phyloP scores from a whole-genome alignment of 2,329 filamentous ascomycete species.

The Botrytis cinerea region DNA sequence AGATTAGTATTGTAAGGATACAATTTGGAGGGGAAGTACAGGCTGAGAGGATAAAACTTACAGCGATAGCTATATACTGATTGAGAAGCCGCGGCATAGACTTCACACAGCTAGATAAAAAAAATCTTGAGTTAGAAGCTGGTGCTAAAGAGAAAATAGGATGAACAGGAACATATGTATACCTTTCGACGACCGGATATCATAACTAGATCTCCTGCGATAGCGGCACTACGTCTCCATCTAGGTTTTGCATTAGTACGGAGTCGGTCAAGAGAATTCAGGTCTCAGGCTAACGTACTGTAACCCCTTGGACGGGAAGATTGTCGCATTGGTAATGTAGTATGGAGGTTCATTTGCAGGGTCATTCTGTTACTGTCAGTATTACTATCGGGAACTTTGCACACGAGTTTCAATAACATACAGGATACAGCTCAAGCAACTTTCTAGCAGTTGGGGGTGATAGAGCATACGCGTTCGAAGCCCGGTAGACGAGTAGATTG shows the following conservation, averaged over 20 bases:
- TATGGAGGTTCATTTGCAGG: constrained; percentile 51
- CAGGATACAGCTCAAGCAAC: constrained; percentile 50
- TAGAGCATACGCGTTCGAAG: constrained; percentile 45
- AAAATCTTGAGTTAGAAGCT: background rate
- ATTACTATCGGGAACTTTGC: background rate
- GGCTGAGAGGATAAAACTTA: background rate
- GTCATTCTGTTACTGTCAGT: constrained; percentile 41
- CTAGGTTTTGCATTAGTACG: background rate
- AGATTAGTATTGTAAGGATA: background rate
- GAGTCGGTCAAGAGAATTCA: too few species aligned
- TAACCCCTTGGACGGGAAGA: constrained; percentile 42
- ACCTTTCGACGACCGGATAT: constrained; percentile 47
- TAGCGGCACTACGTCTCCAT: constrained; percentile 49
- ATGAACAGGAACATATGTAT: background rate
- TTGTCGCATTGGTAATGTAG: constrained; percentile 42
- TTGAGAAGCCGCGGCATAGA: constrained; percentile 43
- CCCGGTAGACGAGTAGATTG: constrained; percentile 46
- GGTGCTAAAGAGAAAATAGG: background rate
- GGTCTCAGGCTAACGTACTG: constrained; percentile 31
- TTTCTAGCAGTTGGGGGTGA: constrained; percentile 48
- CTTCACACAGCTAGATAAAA: constrained; percentile 44
- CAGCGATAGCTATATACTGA: constrained; percentile 52
- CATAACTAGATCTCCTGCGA: constrained; percentile 53
- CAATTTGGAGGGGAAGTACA: too few species aligned
- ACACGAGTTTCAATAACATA: background rate